These are phyloP conservation scores for Colletotrichum musicola DNA, from an alignment of 2,329 filamentous ascomycete species.

Conservation along the genomic window DNA sequence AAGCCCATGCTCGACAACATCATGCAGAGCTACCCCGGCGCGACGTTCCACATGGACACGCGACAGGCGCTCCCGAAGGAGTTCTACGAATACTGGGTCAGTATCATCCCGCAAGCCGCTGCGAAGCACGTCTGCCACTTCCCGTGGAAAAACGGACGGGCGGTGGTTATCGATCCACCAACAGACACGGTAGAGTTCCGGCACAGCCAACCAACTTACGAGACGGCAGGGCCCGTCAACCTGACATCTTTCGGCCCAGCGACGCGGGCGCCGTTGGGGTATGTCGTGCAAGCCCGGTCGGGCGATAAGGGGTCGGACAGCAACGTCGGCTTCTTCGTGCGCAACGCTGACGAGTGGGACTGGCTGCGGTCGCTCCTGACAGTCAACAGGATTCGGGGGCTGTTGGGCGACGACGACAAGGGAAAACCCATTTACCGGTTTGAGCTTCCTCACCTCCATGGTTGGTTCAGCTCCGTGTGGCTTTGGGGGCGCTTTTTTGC, in stretches of 20 bases:
- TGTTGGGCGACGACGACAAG: conserved; percentile 54
- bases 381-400: conserved; percentile 50
- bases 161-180: conserved; percentile 41
- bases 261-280: conserved; percentile 45
- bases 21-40: conserved; percentile 58
- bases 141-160: conserved; percentile 39
- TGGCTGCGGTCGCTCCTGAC: conserved; percentile 55
- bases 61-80: conserved; percentile 42
- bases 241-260: conserved; percentile 45
- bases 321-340: conserved; percentile 43
- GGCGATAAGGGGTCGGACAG: conserved; percentile 59
- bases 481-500: background rate
- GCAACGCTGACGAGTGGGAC: conserved; percentile 41
- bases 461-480: conserved; percentile 5
- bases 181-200: conserved; percentile 42
- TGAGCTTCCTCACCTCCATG: conserved; percentile 52
- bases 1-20: conserved; percentile 55
- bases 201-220: conserved; percentile 43
- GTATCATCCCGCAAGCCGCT: conserved; percentile 42
- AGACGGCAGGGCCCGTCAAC: conserved; percentile 44
- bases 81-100: conserved; percentile 43
- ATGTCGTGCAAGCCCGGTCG: conserved; percentile 48
- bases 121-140: conserved; percentile 43
- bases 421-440: conserved; percentile 57
- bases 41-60: conserved; percentile 54